phyloP scores from a whole-genome alignment of 2,329 filamentous ascomycete genomes.

The Fusarium foetens region DNA sequence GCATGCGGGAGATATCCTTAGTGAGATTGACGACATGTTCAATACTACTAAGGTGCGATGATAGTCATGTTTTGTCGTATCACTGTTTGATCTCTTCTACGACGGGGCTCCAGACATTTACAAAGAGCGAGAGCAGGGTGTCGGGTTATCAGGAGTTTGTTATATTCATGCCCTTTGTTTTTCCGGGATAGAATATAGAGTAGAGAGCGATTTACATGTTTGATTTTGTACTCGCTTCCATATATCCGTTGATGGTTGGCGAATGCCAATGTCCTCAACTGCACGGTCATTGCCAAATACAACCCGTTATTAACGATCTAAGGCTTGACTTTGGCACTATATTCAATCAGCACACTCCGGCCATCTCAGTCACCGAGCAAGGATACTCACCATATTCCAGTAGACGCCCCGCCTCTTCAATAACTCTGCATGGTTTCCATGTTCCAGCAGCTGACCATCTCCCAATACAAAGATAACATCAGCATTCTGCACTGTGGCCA shows the following conservation, averaged over 20 bases:
- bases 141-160: conserved; percentile 14
- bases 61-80: not conserved
- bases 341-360: conserved; percentile 39
- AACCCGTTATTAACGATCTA: conserved; percentile 57
- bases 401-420: conserved; percentile 64
- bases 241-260: not conserved
- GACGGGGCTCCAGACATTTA: not conserved
- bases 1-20: conserved; percentile 56
- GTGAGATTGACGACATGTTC: conserved; percentile 59
- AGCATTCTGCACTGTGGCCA: conserved; percentile 81
- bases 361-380: not conserved
- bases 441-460: conserved; percentile 65
- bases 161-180: conserved; percentile 1
- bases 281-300: not conserved
- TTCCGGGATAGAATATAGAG: conserved; percentile 20
- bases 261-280: not conserved
- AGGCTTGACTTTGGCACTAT: conserved; percentile 68
- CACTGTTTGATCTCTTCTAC: not conserved
- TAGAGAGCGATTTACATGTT: conserved; percentile 6
- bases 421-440: conserved; percentile 63
- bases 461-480: conserved; percentile 85
- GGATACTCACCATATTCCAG: conserved; percentile 65
- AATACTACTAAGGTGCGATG: conserved; percentile 47
- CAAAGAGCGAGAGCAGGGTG: conserved; percentile 11
- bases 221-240: not conserved